Evolutionary conservation across 352 stramenopile species (phyloP).

Genomic region (Phytopythium aichiense): DNA sequence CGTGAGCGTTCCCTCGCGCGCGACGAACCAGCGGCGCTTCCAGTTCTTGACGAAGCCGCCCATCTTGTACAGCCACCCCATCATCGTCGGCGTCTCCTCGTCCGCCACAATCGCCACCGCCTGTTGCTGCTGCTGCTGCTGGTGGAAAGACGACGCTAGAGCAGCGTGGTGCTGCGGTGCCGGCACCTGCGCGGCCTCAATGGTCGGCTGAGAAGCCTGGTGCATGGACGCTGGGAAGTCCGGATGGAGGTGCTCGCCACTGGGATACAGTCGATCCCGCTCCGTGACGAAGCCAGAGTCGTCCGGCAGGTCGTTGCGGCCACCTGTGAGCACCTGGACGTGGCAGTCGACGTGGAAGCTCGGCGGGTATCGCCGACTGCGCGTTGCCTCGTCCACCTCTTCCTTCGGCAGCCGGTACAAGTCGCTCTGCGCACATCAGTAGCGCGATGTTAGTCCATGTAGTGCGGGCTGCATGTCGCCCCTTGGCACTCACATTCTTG

Average conservation of each 20-base stretch:
- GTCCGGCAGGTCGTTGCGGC: slow-evolving; percentile 8
- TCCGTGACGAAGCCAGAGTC: slow-evolving; percentile 6
- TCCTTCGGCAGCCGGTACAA: slow-evolving; percentile 47
- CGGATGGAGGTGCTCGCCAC: neutral
- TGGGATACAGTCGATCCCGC: slow-evolving; percentile 6
- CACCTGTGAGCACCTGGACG: slow-evolving; percentile 28
- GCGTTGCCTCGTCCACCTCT: slow-evolving; percentile 55
- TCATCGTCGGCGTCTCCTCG: slow-evolving; percentile 38
- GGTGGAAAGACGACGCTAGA: neutral
- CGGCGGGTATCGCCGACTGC: slow-evolving; percentile 46
- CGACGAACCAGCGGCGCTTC: slow-evolving; percentile 85
- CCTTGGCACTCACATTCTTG: slow-evolving; percentile 39
- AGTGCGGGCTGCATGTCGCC: neutral
- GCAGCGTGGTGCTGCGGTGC: neutral
- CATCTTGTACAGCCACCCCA: slow-evolving; percentile 74
- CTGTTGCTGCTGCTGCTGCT: slow-evolving; percentile 10
- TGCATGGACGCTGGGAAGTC: slow-evolving; percentile 3
- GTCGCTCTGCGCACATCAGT: slow-evolving; percentile 21
- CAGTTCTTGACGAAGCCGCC: slow-evolving; percentile 82
- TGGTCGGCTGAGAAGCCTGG: neutral
- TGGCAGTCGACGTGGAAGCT: slow-evolving; percentile 57
- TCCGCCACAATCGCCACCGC: slow-evolving; percentile 18
- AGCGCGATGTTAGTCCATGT: neutral
- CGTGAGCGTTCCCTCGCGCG: slow-evolving; percentile 73
- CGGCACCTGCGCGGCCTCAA: neutral